Percentiles rank a stretch among this genome's conserved stretches.
Evolutionary conservation across 805 yeast species (phyloP).

Genomic region (Pichia rugopelliculosa): DNA sequence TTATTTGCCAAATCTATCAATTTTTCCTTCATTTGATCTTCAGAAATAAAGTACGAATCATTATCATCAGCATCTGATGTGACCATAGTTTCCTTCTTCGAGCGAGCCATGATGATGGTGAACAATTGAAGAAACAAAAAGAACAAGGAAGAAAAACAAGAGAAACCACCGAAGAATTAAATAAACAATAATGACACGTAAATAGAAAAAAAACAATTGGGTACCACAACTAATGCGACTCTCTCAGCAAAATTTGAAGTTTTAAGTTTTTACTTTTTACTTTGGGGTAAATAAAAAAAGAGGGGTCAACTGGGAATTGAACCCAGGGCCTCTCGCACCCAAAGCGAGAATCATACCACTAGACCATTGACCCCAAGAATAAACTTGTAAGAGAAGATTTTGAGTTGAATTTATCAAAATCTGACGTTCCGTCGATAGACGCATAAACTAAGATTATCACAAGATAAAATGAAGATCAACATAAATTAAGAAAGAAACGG

Average conservation of each 20-base stretch:
- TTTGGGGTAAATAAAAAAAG: conserved; percentile 7
- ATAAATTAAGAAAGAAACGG: too few species aligned
- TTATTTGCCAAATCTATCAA: conserved; percentile 23
- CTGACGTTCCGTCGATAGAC: too few species aligned
- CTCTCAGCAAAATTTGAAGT: neutral
- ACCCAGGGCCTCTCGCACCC: conserved; percentile 53
- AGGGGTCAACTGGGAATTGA: conserved; percentile 42
- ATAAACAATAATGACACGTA: neutral
- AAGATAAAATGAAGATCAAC: too few species aligned
- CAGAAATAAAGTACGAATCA: conserved; percentile 13
- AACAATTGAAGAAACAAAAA: neutral
- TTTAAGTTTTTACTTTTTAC: neutral
- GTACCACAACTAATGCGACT: neutral
- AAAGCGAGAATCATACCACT: conserved; percentile 53
- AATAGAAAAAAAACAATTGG: neutral
- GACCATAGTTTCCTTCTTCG: conserved; percentile 1
- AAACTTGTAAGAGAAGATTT: too few species aligned
- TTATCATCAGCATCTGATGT: neutral
- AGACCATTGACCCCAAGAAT: conserved; percentile 40
- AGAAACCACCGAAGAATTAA: neutral
- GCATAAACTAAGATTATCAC: too few species aligned
- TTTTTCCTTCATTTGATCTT: conserved; percentile 27
- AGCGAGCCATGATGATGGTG: neutral
- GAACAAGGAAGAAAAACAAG: neutral
- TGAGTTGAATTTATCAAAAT: too few species aligned